Evolutionary conservation across 768 basidiomycete genomes (phyloP), one percentile per base, ranked within the genome.

Genomic region (Rhodotorula graminis): DNA sequence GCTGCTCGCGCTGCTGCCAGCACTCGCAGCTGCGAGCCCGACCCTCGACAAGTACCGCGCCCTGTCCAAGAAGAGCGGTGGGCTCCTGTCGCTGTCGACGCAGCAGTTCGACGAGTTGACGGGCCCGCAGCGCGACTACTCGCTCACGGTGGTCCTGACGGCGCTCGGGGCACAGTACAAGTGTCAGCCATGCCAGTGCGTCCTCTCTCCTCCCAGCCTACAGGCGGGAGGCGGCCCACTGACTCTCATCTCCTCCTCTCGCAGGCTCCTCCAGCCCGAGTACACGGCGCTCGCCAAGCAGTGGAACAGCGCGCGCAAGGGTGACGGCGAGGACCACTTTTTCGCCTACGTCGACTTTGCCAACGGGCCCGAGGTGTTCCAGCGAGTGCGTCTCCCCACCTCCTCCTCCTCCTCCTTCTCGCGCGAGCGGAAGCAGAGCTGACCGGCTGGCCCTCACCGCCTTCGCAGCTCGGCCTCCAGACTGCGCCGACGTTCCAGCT

Each of bases 301-400:
- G 61, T 75, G 71, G 61, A 84, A 84, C 23, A 85, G 85, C 16
- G 81, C 90, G 15, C 77, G 84, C 67, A 83, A 83, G 31, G 16
- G 1, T 7, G 82, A 89, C n/a, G 86, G 89, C 55, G 85, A 91
- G 80, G 83, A 84, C 67, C 94, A 97, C 81, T 94, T 97, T 86
- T 99, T 98, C 79, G 96, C 88, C 16, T 89, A 88, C 21, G 80
- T 92, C 44, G 96, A 99, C 81, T 98, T 96, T 79, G 87, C 90
- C 78, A 84, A 90, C 50, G 89, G 87, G 15, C 84, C 87, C 66
- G 81, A 83, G 3, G 85, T 92, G 57, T 99, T 95, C 83, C 88
- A 90, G 82, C 88, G 87, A 84, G 93, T 92, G 64, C 40, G 79
- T 71, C 21, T 31, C n/a, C 9, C 19, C 31, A 1, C 33, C 27